Evolutionary conservation across 2,329 filamentous ascomycete species (phyloP).

Genomic region (Pyrenochaeta sp.): DNA sequence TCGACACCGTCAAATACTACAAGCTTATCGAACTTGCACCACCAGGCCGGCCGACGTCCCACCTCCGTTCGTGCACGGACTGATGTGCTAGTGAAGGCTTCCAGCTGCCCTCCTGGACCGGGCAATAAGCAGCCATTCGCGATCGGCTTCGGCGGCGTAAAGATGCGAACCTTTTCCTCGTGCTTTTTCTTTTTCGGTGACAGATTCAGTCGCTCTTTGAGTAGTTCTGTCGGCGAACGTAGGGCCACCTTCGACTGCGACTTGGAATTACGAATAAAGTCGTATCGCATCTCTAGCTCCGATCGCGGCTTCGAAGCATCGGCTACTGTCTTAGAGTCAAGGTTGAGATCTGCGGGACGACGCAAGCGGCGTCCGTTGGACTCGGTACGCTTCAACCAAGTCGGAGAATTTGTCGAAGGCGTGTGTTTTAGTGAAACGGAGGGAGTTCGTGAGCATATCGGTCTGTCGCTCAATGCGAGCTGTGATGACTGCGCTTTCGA

Average conservation of each 20-base stretch:
- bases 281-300: constrained; percentile 43
- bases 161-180: constrained; percentile 33
- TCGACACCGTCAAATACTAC: constrained; percentile 44
- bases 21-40: constrained; percentile 47
- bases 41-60: constrained; percentile 39
- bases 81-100: constrained; percentile 35
- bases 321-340: constrained; percentile 19
- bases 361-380: constrained; percentile 30
- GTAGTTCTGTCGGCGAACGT: constrained; percentile 42
- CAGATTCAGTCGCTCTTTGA: constrained; percentile 40
- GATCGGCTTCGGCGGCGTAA: constrained; percentile 37
- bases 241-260: constrained; percentile 39
- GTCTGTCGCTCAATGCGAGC: constrained; percentile 17
- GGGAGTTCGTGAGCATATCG: constrained; percentile 12
- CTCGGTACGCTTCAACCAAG: constrained; percentile 22
- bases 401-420: constrained; percentile 5
- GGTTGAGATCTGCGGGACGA: constrained; percentile 42
- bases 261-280: constrained; percentile 43
- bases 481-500: constrained; percentile 18
- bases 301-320: constrained; percentile 32
- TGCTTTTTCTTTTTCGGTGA: constrained; percentile 23
- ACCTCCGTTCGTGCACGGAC: constrained; percentile 39
- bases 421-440: constrained; percentile 20
- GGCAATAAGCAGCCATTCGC: constrained; percentile 42
- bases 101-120: constrained; percentile 28